phyloP scores from a whole-genome alignment of 1,284 basidiomycete genomes.

The Papiliotrema nemorosa region DNA sequence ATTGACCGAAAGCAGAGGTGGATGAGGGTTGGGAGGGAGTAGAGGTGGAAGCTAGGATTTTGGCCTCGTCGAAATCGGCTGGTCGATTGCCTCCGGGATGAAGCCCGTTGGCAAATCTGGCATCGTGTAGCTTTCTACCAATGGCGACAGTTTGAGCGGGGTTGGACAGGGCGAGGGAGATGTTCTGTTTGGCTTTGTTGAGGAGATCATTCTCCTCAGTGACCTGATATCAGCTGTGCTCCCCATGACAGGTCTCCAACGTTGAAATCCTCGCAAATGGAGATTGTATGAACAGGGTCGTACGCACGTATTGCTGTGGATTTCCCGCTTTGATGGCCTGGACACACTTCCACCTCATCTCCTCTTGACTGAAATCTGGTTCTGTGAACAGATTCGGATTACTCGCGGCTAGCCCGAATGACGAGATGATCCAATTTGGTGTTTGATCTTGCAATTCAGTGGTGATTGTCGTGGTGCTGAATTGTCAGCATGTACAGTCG shows the following conservation, averaged over 20 bases:
- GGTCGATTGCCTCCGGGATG: slow-evolving; percentile 23
- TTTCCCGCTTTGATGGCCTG: slow-evolving; percentile 60
- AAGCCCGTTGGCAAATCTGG: slow-evolving; percentile 23
- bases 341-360: slow-evolving; percentile 68
- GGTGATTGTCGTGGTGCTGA: slow-evolving; percentile 34
- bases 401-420: slow-evolving; percentile 67
- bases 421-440: slow-evolving; percentile 77
- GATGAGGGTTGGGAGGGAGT: neutral
- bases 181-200: slow-evolving; percentile 20
- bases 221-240: slow-evolving; percentile 15
- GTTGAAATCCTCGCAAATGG: too few relatives aligned
- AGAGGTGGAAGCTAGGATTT: slow-evolving; percentile 12
- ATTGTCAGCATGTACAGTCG: neutral
- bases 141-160: slow-evolving; percentile 16
- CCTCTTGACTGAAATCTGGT: slow-evolving; percentile 70
- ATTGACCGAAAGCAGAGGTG: slow-evolving; percentile 5
- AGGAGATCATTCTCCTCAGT: slow-evolving; percentile 32
- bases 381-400: slow-evolving; percentile 63
- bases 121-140: slow-evolving; percentile 40
- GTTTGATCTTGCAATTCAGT: slow-evolving; percentile 36
- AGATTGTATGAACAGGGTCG: too few relatives aligned
- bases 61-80: slow-evolving; percentile 29
- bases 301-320: slow-evolving; percentile 63
- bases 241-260: neutral
- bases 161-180: slow-evolving; percentile 29